Base-by-base conservation (phyloP, 164 flowering plant genomes). In the Vitis rupestris region DNA sequence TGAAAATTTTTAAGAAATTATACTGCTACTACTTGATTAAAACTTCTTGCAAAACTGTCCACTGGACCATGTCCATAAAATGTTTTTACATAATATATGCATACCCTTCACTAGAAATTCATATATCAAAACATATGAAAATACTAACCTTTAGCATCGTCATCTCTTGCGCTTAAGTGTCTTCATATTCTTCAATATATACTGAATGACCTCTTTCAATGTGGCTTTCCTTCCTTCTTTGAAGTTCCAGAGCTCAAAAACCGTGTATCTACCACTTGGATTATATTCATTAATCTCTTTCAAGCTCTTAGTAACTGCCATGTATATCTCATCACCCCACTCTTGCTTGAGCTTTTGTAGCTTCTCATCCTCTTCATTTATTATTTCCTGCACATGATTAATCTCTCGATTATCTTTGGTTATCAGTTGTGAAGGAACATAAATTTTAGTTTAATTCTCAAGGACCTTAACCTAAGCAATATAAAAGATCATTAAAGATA, bases 321-420 rank as follows among this genome's bases (percentile, higher is more conserved):
- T 30, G 50, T 59, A 58, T 4, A 44, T 78, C 63, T 75, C 85
- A 5, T 72, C 69, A 9, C 88, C 88, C 87, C 82, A 85, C 29
- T 86, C 84, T 63, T 70, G 56, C 68, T 73, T 88, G 10, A 86
- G 84, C 17, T 59, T 59, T 70, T 30, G 69, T 29, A 88, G 71
- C 69, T 83, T 80, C 62, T 82, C 87, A 69, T 86, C 90, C 2
- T 73, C 77, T 65, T 85, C 88, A 65, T 86, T 55, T 50, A 86
- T 50, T 11, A 75, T 65, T 76, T 79, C 85, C 90, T 86, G 77
- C 72, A 81, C 4, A 48, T 1, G 31, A 67, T 50, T 17, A 12
- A 31, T 1, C 16, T 50, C 7, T 57, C 10, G 12, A 3, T 29
- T 10, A 30, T 30, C 8, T 13, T 52, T 50, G 23, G 29, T 14